A percentile compares a stretch with the other conserved stretches of the same genome.
Conservation (phyloP, 306 rosid genomes). For the Lathyrus aphaca region DNA sequence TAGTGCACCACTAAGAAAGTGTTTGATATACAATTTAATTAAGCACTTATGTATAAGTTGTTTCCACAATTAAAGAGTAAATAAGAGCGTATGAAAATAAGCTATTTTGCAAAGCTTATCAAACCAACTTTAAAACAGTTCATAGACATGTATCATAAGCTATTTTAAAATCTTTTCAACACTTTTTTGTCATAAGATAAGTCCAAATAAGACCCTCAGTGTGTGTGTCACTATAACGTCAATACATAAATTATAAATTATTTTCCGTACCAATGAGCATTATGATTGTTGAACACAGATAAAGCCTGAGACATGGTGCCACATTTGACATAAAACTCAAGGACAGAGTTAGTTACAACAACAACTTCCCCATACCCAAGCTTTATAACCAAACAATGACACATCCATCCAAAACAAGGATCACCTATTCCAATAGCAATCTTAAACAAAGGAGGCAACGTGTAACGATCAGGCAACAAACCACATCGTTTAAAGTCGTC, state of each 20-base stretch:
- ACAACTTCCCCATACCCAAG: conserved; percentile 60
- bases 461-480: conserved; percentile 63
- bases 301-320: conserved; percentile 55
- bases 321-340: conserved; percentile 60
- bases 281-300: conserved; percentile 44
- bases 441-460: conserved; percentile 62
- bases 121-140: not conserved
- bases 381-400: conserved; percentile 59
- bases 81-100: not conserved
- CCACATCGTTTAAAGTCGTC: conserved; percentile 38
- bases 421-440: conserved; percentile 46
- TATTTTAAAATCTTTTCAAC: not conserved
- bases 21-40: not conserved
- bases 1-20: not conserved
- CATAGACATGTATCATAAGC: not conserved
- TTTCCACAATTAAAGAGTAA: not conserved
- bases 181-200: not conserved
- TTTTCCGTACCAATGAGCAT: not conserved
- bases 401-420: conserved; percentile 48
- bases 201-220: not conserved
- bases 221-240: not conserved
- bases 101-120: not conserved
- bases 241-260: not conserved
- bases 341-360: conserved; percentile 54
- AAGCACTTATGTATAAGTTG: not conserved